Evolutionary conservation across 495 filamentous ascomycete genomes (phyloP).

Genomic region (Friedmanniomyces endolithicus): DNA sequence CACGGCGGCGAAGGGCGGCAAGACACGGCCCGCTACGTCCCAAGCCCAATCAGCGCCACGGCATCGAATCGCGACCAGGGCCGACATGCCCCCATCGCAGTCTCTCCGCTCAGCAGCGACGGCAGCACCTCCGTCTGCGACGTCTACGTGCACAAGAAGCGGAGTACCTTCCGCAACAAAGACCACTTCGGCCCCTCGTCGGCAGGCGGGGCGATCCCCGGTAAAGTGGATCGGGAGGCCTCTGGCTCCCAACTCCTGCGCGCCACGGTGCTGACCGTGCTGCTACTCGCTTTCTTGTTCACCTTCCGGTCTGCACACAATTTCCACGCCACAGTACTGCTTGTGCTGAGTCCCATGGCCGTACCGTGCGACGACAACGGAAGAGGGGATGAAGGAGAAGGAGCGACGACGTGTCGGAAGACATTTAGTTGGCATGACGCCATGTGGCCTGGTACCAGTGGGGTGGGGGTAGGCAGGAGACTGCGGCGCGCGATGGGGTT

Average conservation of each 20-base stretch:
- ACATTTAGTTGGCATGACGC: no score
- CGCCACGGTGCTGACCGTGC: not conserved
- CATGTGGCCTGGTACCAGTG: no score
- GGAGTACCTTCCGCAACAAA: slow-evolving; percentile 10
- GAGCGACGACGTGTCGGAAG: no score
- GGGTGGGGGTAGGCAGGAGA: no score
- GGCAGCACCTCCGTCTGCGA: not conserved
- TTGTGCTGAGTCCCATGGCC: not conserved
- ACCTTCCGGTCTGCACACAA: not conserved
- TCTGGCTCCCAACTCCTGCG: not conserved
- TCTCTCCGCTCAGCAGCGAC: no score
- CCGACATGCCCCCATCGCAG: not conserved
- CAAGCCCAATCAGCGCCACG: not conserved
- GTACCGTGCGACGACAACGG: not conserved
- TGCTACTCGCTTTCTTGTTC: slow-evolving; percentile 1
- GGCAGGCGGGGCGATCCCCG: no score
- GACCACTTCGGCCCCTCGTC: slow-evolving; percentile 12
- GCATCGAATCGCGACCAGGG: not conserved
- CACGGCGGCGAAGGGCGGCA: not conserved
- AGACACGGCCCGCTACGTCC: not conserved
- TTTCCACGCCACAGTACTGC: not conserved
- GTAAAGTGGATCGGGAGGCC: no score
- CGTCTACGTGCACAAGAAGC: not conserved
- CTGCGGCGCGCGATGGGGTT: no score
- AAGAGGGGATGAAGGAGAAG: no score